Conservation (phyloP, 1,284 basidiomycete species). For the Agroathelia rolfsii region DNA sequence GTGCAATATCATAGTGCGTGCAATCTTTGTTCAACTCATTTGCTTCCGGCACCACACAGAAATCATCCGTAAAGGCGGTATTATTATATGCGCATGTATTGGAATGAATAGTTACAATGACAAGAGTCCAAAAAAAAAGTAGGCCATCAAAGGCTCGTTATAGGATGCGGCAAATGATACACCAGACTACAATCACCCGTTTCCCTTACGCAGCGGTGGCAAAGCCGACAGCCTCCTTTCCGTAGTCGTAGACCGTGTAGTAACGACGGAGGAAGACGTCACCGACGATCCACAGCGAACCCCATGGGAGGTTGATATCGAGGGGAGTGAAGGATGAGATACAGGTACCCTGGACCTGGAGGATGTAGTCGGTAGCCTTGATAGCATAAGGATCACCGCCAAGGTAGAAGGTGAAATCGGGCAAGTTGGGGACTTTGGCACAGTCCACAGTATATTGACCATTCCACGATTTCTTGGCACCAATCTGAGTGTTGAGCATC, state of each 20-base stretch:
- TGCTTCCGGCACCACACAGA: no score
- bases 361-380: conserved; percentile 81
- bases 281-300: conserved; percentile 89
- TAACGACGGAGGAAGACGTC: conserved; percentile 84
- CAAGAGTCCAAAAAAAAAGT: neutral
- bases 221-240: conserved; percentile 80
- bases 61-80: no score
- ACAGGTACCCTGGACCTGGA: conserved; percentile 85
- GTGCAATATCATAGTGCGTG: no score
- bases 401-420: conserved; percentile 84
- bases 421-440: conserved; percentile 71
- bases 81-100: neutral
- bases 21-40: no score
- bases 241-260: conserved; percentile 92
- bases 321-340: conserved; percentile 91
- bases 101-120: neutral
- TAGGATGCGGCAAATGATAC: neutral
- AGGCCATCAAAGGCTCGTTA: neutral
- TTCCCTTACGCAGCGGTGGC: conserved; percentile 30
- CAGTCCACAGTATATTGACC: conserved; percentile 94
- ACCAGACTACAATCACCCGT: neutral
- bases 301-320: conserved; percentile 85
- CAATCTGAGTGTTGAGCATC: conserved; percentile 95
- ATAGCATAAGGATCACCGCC: conserved; percentile 74
- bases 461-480: conserved; percentile 88